Evolutionary conservation across 2,329 filamentous ascomycete species (phyloP).

Genomic region (Sarocladium oryzae): DNA sequence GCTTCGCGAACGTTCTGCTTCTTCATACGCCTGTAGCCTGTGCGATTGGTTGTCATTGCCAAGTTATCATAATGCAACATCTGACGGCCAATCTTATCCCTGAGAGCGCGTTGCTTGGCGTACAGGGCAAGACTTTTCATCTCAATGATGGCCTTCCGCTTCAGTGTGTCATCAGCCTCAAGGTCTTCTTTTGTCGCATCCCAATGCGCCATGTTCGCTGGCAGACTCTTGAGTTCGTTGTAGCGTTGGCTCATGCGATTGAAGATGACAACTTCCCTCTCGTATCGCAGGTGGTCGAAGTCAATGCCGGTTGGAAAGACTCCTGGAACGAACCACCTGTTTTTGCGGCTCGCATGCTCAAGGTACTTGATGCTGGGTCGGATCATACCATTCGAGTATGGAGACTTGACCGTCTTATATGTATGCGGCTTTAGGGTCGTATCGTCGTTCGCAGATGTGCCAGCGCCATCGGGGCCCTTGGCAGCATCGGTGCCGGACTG

Average conservation of each 20-base stretch:
- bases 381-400: constrained; percentile 53
- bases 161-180: constrained; percentile 72
- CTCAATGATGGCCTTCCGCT: constrained; percentile 87
- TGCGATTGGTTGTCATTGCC: constrained; percentile 92
- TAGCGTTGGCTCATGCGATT: constrained; percentile 85
- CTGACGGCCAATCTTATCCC: constrained; percentile 80
- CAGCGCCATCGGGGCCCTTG: constrained; percentile 29
- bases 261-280: constrained; percentile 81
- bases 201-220: constrained; percentile 82
- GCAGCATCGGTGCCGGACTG: constrained; percentile 25
- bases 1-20: constrained; percentile 94
- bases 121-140: constrained; percentile 88
- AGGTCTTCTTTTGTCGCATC: constrained; percentile 64
- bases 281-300: constrained; percentile 75
- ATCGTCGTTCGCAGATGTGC: constrained; percentile 25
- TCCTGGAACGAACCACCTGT: constrained; percentile 75
- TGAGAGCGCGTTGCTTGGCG: constrained; percentile 77
- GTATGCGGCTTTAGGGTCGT: constrained; percentile 35
- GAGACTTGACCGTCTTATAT: constrained; percentile 71
- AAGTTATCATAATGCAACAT: constrained; percentile 96
- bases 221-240: constrained; percentile 73
- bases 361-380: constrained; percentile 65
- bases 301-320: constrained; percentile 87
- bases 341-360: constrained; percentile 69
- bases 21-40: constrained; percentile 88